These are phyloP conservation scores for Marasmius oreades DNA, from an alignment of 1,284 basidiomycete genomes.

Conservation along the genomic window DNA sequence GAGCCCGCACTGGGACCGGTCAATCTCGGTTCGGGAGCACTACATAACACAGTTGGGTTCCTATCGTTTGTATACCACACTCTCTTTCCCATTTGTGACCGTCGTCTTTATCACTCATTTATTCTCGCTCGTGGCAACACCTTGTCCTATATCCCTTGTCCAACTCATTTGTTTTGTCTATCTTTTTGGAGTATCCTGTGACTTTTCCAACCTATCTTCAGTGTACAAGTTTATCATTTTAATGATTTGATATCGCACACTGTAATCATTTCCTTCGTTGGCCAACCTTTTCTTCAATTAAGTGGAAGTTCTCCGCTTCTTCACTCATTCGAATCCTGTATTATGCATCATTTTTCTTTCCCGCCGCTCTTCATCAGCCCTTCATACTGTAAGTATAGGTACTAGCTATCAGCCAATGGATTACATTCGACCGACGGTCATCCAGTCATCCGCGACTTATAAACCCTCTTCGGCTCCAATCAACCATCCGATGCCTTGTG, in stretches of 20 bases:
- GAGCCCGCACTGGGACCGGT: conserved; percentile 59
- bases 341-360: too few relatives aligned
- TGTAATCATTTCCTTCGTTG: too few relatives aligned
- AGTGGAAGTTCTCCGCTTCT: too few relatives aligned
- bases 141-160: conserved; percentile 4
- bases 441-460: conserved; percentile 3
- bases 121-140: conserved; percentile 3
- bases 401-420: too few relatives aligned
- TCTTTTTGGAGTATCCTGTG: conserved; percentile 10
- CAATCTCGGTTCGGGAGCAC: conserved; percentile 57
- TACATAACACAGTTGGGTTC: conserved; percentile 26
- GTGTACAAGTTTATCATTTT: conserved; percentile 7
- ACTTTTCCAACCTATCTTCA: conserved; percentile 1
- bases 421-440: too few relatives aligned
- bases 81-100: conserved; percentile 8
- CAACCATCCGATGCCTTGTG: conserved; percentile 84
- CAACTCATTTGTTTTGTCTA: conserved; percentile 9
- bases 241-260: conserved; percentile 8
- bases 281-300: too few relatives aligned
- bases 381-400: too few relatives aligned
- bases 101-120: conserved; percentile 7
- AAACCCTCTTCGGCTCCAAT: conserved; percentile 70
- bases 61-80: conserved; percentile 15
- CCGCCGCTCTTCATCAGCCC: too few relatives aligned
- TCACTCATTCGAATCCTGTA: too few relatives aligned